phyloP scores from a whole-genome alignment of 2,329 filamentous ascomycete species.

The Neonectria coccinea region DNA sequence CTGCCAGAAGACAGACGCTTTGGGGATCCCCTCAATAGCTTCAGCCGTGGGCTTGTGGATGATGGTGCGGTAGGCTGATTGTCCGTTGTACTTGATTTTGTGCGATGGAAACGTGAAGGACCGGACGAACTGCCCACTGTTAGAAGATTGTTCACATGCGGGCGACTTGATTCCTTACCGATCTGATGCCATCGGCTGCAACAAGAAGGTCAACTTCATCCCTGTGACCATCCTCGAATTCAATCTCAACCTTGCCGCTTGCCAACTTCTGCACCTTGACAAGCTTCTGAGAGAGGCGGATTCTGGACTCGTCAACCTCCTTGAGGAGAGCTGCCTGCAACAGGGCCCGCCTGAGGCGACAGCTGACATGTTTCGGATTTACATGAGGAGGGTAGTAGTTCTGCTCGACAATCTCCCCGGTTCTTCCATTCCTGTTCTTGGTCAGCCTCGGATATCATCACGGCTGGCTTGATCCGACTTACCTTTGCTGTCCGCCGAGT shows the following conservation, averaged over 20 bases:
- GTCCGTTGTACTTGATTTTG: slow-evolving; percentile 57
- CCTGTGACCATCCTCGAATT: slow-evolving; percentile 58
- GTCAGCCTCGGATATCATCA: background rate
- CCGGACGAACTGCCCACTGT: slow-evolving; percentile 52
- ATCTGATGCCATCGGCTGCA: slow-evolving; percentile 65
- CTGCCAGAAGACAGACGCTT: slow-evolving; percentile 49
- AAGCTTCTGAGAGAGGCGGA: slow-evolving; percentile 60
- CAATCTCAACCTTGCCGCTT: slow-evolving; percentile 52
- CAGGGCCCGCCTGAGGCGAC: slow-evolving; percentile 49
- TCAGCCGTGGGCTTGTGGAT: slow-evolving; percentile 41
- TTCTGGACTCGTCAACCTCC: slow-evolving; percentile 56
- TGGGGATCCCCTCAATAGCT: slow-evolving; percentile 47
- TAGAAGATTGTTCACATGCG: background rate
- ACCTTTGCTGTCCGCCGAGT: slow-evolving; percentile 44
- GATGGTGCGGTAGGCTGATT: slow-evolving; percentile 50
- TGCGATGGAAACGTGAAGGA: slow-evolving; percentile 56
- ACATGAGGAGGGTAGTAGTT: slow-evolving; percentile 38
- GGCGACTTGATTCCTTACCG: slow-evolving; percentile 46
- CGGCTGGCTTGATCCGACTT: background rate
- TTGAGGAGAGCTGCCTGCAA: slow-evolving; percentile 62
- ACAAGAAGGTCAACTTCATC: slow-evolving; percentile 60
- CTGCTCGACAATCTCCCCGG: slow-evolving; percentile 45
- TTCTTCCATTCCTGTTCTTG: slow-evolving; percentile 47
- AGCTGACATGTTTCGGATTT: slow-evolving; percentile 43
- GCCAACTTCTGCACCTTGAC: slow-evolving; percentile 52